phyloP scores from a whole-genome alignment of 208 protist species.

The Leishmania mexicana region DNA sequence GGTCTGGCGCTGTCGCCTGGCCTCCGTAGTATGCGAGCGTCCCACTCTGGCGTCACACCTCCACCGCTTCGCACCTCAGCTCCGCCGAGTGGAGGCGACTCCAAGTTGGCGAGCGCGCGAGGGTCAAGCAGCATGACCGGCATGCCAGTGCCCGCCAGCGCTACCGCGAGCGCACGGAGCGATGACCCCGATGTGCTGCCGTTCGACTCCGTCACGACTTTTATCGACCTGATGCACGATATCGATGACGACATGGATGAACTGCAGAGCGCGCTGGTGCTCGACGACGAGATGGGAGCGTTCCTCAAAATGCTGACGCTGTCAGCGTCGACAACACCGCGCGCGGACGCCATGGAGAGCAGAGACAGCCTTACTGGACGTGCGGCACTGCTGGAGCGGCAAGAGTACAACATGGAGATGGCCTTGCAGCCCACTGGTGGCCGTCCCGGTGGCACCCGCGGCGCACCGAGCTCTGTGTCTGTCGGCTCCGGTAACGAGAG shows the following conservation, averaged over 20 bases:
- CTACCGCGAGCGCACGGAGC: constrained; percentile 12
- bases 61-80: neutral
- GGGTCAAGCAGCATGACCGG: neutral
- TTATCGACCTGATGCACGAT: constrained; percentile 48
- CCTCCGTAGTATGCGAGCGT: neutral
- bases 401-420: constrained; percentile 44
- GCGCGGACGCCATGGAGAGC: constrained; percentile 39
- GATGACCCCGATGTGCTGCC: constrained; percentile 38
- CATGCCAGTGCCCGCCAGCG: neutral
- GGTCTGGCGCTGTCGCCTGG: neutral
- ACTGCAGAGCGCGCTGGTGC: constrained; percentile 61
- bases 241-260: constrained; percentile 61
- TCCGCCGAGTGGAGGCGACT: neutral
- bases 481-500: neutral
- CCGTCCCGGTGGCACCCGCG: constrained; percentile 12
- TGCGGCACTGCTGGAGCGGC: constrained; percentile 26
- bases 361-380: neutral
- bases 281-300: constrained; percentile 86
- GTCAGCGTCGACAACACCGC: constrained; percentile 74
- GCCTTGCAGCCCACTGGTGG: constrained; percentile 69
- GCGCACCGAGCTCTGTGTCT: neutral
- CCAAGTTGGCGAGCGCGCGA: neutral
- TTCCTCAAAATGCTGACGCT: constrained; percentile 88
- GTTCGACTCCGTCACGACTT: constrained; percentile 60
- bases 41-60: neutral